phyloP scores from a whole-genome alignment of 352 stramenopile genomes.

The Globisporangium perplexum region DNA sequence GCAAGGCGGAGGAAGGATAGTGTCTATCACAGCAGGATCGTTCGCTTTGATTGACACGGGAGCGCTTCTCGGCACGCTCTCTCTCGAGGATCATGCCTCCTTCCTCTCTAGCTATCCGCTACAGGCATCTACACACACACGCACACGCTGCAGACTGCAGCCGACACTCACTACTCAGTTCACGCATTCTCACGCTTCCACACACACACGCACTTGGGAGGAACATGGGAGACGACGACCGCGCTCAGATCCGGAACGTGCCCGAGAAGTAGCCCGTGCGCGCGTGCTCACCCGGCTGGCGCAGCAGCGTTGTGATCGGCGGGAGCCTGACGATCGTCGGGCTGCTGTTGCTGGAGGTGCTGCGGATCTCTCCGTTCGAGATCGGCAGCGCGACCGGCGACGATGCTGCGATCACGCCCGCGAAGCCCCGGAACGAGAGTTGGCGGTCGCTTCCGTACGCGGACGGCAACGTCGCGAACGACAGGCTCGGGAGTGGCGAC shows the following conservation, averaged over 20 bases:
- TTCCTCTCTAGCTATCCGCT: neutral
- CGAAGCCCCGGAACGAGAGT: slow-evolving; percentile 10
- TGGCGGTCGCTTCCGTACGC: neutral
- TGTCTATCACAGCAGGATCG: neutral
- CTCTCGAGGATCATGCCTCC: neutral
- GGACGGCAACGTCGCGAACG: slow-evolving; percentile 7
- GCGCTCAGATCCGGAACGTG: slow-evolving; percentile 15
- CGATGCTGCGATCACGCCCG: neutral
- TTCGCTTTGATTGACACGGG: neutral
- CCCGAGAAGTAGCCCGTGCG: slow-evolving; percentile 15
- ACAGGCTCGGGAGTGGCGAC: slow-evolving; percentile 5
- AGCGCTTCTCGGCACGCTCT: neutral
- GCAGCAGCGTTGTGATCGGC: slow-evolving; percentile 55
- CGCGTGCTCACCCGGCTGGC: slow-evolving; percentile 13
- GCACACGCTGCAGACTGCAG: neutral
- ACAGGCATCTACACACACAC: neutral
- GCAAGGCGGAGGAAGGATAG: neutral
- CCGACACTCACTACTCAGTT: neutral
- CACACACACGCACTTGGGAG: neutral
- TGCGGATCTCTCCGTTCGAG: slow-evolving; percentile 11
- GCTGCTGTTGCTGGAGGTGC: slow-evolving; percentile 13
- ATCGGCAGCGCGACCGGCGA: slow-evolving; percentile 3
- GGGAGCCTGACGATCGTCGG: slow-evolving; percentile 35
- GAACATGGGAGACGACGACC: neutral
- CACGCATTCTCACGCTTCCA: neutral